Evolutionary conservation across 1,139 yeast species (phyloP).

Genomic region (Suzukiozyma palmioleophila): DNA sequence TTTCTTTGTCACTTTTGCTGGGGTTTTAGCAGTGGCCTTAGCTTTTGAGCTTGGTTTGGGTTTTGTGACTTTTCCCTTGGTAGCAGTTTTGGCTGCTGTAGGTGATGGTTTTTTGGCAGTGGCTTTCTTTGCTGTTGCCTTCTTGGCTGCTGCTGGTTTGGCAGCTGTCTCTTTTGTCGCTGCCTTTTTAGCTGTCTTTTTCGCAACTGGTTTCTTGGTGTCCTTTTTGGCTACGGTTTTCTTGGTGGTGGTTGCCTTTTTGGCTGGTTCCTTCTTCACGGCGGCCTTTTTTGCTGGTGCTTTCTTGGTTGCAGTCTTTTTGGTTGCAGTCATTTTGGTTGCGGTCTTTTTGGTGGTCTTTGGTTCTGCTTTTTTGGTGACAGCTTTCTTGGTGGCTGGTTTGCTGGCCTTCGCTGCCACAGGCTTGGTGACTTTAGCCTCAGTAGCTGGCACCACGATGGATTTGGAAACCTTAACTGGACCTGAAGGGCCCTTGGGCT

Average conservation of each 20-base stretch:
- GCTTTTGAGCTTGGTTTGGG: background rate
- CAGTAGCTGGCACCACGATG: constrained; percentile 14
- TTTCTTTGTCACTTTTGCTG: background rate
- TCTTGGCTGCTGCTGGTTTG: constrained; percentile 5
- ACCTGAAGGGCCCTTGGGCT: constrained; percentile 86
- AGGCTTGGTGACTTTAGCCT: constrained; percentile 12
- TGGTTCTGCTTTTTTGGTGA: constrained; percentile 13
- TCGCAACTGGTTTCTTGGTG: constrained; percentile 10
- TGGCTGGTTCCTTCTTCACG: constrained; percentile 9
- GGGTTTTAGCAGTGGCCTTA: background rate
- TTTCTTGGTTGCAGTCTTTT: constrained; percentile 15
- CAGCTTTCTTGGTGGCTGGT: constrained; percentile 15
- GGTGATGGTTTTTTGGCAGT: background rate
- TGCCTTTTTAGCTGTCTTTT: constrained; percentile 15
- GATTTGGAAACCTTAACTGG: constrained; percentile 61
- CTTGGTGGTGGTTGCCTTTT: constrained; percentile 14
- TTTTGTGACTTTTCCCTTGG: background rate
- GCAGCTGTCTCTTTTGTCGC: constrained; percentile 18
- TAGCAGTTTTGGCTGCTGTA: constrained; percentile 3
- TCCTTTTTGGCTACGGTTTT: constrained; percentile 12
- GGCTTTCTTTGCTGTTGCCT: constrained; percentile 3
- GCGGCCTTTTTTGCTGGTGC: constrained; percentile 19
- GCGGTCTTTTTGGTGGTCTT: constrained; percentile 18
- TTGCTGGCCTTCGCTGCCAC: constrained; percentile 10
- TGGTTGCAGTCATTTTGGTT: constrained; percentile 13